A percentile compares a stretch with the other conserved stretches of the same genome.
These are phyloP conservation scores for Phaseolus coccineus DNA, from an alignment of 331 rosid genomes.

Conservation along the genomic window DNA sequence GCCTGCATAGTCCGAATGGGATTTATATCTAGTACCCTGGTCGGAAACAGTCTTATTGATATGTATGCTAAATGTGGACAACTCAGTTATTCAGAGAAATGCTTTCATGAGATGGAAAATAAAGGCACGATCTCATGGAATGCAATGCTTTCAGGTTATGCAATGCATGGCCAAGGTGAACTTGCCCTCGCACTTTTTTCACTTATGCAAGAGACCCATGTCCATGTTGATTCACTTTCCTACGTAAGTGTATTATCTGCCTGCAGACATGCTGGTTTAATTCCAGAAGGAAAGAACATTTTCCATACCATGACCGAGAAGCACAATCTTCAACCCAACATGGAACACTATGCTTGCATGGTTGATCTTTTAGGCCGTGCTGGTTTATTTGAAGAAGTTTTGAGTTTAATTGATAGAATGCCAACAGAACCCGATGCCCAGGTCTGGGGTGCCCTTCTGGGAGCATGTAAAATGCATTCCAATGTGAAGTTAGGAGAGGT, in stretches of 20 bases:
- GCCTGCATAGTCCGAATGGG: slow-evolving; percentile 67
- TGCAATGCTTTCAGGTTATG: slow-evolving; percentile 73
- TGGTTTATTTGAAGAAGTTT: slow-evolving; percentile 66
- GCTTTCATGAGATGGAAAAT: slow-evolving; percentile 68
- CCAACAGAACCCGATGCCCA: slow-evolving; percentile 68
- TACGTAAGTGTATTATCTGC: slow-evolving; percentile 68
- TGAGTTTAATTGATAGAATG: slow-evolving; percentile 54
- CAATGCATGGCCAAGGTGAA: slow-evolving; percentile 70
- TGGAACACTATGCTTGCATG: slow-evolving; percentile 84
- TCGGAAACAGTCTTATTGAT: slow-evolving; percentile 65
- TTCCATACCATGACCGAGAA: slow-evolving; percentile 62
- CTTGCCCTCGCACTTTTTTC: slow-evolving; percentile 61
- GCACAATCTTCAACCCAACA: slow-evolving; percentile 57
- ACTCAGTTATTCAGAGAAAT: slow-evolving; percentile 63
- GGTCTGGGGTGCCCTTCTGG: slow-evolving; percentile 84
- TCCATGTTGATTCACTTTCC: slow-evolving; percentile 64
- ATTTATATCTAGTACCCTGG: slow-evolving; percentile 54
- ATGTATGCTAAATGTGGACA: slow-evolving; percentile 78
- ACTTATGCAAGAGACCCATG: slow-evolving; percentile 57
- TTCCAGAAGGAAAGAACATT: slow-evolving; percentile 60
- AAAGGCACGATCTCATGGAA: slow-evolving; percentile 72
- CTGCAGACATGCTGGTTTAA: slow-evolving; percentile 76
- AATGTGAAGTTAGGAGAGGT: slow-evolving; percentile 68
- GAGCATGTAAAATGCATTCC: slow-evolving; percentile 75
- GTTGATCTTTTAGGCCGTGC: slow-evolving; percentile 73